Percentiles rank a stretch among this genome's conserved stretches.
Evolutionary conservation across 768 basidiomycete genomes (phyloP).

Genomic region (Leccinum ochraceum): DNA sequence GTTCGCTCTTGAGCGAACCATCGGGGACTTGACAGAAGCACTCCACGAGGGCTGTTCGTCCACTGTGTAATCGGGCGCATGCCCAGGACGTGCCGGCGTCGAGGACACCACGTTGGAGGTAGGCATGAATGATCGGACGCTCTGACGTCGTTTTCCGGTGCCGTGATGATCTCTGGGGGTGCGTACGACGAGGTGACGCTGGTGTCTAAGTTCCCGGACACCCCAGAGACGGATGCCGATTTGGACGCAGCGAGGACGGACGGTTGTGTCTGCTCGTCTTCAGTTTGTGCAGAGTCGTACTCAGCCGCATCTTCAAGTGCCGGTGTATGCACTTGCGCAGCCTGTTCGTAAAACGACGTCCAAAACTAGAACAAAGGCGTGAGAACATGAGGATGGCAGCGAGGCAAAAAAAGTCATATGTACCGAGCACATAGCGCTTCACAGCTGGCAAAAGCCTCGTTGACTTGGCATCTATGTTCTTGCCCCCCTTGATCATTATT

Average conservation of each 20-base stretch:
- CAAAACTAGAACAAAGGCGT: constrained; percentile 70
- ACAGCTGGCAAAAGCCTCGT: constrained; percentile 37
- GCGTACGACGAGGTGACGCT: constrained; percentile 14
- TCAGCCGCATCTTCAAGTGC: constrained; percentile 67
- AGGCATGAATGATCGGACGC: constrained; percentile 78
- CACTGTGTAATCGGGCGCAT: constrained; percentile 38
- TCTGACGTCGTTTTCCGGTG: constrained; percentile 38
- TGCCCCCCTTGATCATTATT: constrained; percentile 1
- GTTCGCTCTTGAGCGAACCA: constrained; percentile 62
- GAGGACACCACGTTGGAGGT: constrained; percentile 67
- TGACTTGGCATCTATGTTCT: constrained; percentile 92
- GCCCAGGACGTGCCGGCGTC: constrained; percentile 58
- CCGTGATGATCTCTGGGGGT: constrained; percentile 5
- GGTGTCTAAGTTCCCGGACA: neutral
- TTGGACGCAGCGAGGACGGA: constrained; percentile 20
- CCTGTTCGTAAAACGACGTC: constrained; percentile 94
- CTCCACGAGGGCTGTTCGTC: constrained; percentile 67
- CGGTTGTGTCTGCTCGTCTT: constrained; percentile 51
- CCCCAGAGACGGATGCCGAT: constrained; percentile 4
- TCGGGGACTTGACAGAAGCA: constrained; percentile 70
- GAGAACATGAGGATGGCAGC: neutral
- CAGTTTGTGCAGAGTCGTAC: constrained; percentile 45
- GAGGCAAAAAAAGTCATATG: constrained; percentile 26
- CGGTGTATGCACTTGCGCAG: constrained; percentile 84
- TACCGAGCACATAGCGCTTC: constrained; percentile 33